Base-by-base conservation (phyloP, 371 early-diverging fungal genomes). In the Umbelopsis sp. region DNA sequence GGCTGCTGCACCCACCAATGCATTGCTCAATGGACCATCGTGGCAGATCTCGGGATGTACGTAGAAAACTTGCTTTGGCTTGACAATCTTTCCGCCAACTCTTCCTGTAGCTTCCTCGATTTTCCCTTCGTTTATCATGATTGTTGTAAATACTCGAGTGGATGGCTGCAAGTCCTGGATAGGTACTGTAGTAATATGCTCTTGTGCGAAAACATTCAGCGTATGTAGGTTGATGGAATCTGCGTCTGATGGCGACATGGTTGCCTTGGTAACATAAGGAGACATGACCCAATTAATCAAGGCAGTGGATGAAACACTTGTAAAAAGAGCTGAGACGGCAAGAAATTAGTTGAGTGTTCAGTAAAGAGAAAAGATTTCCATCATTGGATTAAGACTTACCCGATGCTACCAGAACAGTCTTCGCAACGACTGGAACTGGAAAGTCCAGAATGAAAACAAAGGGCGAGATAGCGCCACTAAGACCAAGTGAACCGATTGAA, bases 251-350 rank as follows among this genome's bases (percentile, higher is more conserved):
- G 66, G 32, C 22, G 74, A 68, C 50, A 75, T 70, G 22, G 87
- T 88, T 50, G 86, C 82, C 65, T 85, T 86, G 35, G 87, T 84
- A 32, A 88, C 88, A 69, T 88, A 88, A 1, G 88, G 86, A 5
- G 87, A 86, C 76, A 88, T 81, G 65, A 86, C 86, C 88, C 88
- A 88, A 53, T 88, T 87, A 37, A 88, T 84, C 44, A 84, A 51
- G 6, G 80, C 84, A 2, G 88, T 88, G 0, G 88, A 88, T 24
- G 88, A 85, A 53, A 85, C 83, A 72, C 88, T 88, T 0, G 88
- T 88, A 20, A 77, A 81, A 50, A 88, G 76, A 44, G 88, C 88
- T 86, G 53, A 67, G 5, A 66, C 48, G 10, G 11, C 6, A 29
- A 32, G 35, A 29, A 5, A 7, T 32, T 4, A 11, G 14, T 53